Evolutionary conservation across 2,329 filamentous ascomycete species (phyloP).

Genomic region (Claviceps fusiformis): DNA sequence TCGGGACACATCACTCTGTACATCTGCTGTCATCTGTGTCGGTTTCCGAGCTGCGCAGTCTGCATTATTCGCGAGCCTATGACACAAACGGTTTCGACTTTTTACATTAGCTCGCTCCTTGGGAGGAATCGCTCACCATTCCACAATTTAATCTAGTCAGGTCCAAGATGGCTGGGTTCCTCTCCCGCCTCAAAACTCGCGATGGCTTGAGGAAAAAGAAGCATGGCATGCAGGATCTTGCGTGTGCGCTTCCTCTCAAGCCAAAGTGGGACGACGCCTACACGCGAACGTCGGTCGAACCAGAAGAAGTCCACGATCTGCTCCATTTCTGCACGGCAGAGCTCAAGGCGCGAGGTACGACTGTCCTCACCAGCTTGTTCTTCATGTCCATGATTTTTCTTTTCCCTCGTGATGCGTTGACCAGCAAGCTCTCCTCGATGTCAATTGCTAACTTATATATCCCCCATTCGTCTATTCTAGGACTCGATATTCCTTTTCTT

Average conservation of each 20-base stretch:
- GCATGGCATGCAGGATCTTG: slow-evolving; percentile 35
- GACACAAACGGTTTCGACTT: neutral
- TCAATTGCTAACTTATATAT: neutral
- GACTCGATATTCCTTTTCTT: slow-evolving; percentile 80
- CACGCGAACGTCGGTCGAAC: slow-evolving; percentile 65
- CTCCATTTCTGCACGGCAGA: slow-evolving; percentile 75
- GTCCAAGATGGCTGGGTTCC: slow-evolving; percentile 40
- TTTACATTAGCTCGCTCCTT: neutral
- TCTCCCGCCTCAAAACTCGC: slow-evolving; percentile 59
- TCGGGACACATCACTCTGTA: neutral
- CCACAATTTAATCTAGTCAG: neutral
- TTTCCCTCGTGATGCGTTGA: neutral
- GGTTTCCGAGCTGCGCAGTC: neutral
- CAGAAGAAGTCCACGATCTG: slow-evolving; percentile 83
- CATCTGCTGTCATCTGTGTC: neutral
- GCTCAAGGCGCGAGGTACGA: slow-evolving; percentile 83
- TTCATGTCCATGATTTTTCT: no score
- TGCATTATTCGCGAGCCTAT: neutral
- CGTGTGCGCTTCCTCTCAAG: slow-evolving; percentile 46
- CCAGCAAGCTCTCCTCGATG: neutral
- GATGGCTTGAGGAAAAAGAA: slow-evolving; percentile 61
- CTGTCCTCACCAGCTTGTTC: slow-evolving; percentile 1
- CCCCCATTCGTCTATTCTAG: slow-evolving; percentile 27
- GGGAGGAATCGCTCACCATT: neutral
- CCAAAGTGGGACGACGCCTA: slow-evolving; percentile 82